Conservation (phyloP, 2,329 filamentous ascomycete genomes). For the Gliomastix tumulicola region DNA sequence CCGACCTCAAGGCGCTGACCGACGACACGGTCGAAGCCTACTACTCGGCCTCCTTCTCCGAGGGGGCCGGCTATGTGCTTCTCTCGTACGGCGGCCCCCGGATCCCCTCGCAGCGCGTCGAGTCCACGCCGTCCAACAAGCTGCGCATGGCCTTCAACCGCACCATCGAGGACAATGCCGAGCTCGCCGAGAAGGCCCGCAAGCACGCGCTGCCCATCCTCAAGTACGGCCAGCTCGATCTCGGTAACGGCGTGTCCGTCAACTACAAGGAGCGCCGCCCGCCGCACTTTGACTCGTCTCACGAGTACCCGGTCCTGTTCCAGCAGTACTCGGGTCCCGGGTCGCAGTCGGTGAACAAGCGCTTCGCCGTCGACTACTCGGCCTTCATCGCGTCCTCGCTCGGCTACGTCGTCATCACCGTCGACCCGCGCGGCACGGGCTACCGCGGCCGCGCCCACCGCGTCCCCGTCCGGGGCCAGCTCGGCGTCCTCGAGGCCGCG, state of each 20-base stretch:
- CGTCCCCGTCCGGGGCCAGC: conserved; percentile 72
- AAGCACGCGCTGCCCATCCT: conserved; percentile 77
- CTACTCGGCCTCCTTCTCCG: conserved; percentile 79
- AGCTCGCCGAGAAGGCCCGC: conserved; percentile 60
- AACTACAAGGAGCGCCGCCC: conserved; percentile 79
- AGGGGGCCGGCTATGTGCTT: conserved; percentile 74
- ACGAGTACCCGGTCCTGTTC: conserved; percentile 91
- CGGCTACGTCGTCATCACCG: conserved; percentile 89
- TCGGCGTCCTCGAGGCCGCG: conserved; percentile 77
- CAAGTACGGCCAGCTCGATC: conserved; percentile 76
- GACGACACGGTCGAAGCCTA: conserved; percentile 68
- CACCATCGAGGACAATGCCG: conserved; percentile 70
- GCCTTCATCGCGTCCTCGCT: conserved; percentile 78
- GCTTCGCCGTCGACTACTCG: conserved; percentile 82
- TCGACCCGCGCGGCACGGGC: conserved; percentile 90
- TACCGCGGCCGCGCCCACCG: conserved; percentile 80
- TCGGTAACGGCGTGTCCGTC: conserved; percentile 65
- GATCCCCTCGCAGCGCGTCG: conserved; percentile 85
- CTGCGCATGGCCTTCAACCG: conserved; percentile 55
- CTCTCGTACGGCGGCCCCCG: conserved; percentile 77
- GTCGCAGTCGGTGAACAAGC: conserved; percentile 81
- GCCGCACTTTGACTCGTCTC: conserved; percentile 76
- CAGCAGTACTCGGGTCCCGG: conserved; percentile 90
- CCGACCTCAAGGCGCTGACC: conserved; percentile 68
- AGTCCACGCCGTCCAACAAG: conserved; percentile 69